Base-by-base conservation (phyloP, 2,329 filamentous ascomycete genomes). In the Dactylonectria macrodidyma region DNA sequence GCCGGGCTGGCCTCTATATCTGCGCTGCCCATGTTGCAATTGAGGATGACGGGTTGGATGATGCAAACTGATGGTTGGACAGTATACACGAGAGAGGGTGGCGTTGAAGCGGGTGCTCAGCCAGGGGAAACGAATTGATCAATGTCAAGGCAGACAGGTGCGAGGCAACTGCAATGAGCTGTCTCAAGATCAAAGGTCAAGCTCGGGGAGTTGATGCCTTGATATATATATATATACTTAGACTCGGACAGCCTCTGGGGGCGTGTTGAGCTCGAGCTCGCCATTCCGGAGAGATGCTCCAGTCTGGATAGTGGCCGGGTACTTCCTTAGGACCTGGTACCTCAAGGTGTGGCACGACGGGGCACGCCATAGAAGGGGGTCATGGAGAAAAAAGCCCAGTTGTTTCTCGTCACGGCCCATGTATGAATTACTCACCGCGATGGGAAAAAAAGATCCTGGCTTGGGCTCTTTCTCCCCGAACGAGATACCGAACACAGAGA, bases 1-100 rank as follows among this genome's bases (percentile, higher is more conserved):
- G 67, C 73, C 66, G 69, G 72, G 50, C 65, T 73, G 19, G 78
- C 66, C 63, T 79, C 75, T 54, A 81, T 76, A 64, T 79, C 76
- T 36, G 71, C 68, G 48, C 68, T 75, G 50, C 72, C 75, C 75
- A 76, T 74, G 51, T 55, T 55, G 12, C 38, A 52, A 44, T n/a
- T 30, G 50, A 36, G 38, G 26, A 19, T 24, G 26, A 24, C 30
- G 36, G 48, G 41, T 11, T 52, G 33, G 14, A 44, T 36, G 14
- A 44, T 36, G 22, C 55, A 19, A 41, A 30, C 26, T 30, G 26
- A 30, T 30, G 26, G 26, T 7, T 30, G 26, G 26, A 30, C 26
- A 7, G 26, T 30, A 30, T 30, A 30, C 26, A 30, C 26, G 26
- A 7, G 26, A 7, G 26, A 30, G 48, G 12, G 12, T 16, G 30